Base-by-base conservation (phyloP, 371 early-diverging fungal species). In the Mucor mucedo region DNA sequence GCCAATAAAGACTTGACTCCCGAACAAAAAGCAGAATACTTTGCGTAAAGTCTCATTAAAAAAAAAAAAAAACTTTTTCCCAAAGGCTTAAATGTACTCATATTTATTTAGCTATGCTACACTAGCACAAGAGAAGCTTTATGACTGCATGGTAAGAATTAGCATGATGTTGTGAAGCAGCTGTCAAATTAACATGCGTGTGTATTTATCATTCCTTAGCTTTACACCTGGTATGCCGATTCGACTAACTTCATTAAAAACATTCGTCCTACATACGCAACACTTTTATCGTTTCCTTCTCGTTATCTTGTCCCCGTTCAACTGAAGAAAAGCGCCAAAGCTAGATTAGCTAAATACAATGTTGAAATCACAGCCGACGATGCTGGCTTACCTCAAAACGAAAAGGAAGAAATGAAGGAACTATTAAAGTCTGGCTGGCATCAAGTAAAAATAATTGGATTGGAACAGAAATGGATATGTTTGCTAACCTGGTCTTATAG, bases 211-310 rank as follows among this genome's bases (percentile, higher is more conserved):
- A 5, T 53, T 55, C 5, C 57, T 2, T 55, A 86, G 86, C 52
- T 86, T 3, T 91, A 81, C 60, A 85, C 85, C 32, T 89, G 89
- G 91, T 88, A 87, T 63, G 77, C 84, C 5, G 91, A 90, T 62
- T 69, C 79, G 13, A 88, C 89, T 47, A 90, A 91, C 73, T 91
- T 86, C 75, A 72, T 79, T 21, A 82, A 86, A 40, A 69, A 68
- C 10, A 86, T 86, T 56, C 84, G 90, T 38, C 89, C 88, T n/a
- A 77, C 84, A 33, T 83, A 88, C 60, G 88, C 86, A 14, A 75
- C 76, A 44, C 62, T 89, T 27, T 75, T 91, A 32, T 70, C 89
- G 1, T 84, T 91, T 50, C 89, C 89, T n/a, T 69, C 84, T 4
- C 75, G 83, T 11, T 86, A 88, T 45, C 55, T 86, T 52, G 66